Percentiles rank a stretch among this genome's conserved stretches.
These are phyloP conservation scores for Asterionellopsis glacialis DNA, from an alignment of 108 stramenopile genomes.

Conservation along the genomic window DNA sequence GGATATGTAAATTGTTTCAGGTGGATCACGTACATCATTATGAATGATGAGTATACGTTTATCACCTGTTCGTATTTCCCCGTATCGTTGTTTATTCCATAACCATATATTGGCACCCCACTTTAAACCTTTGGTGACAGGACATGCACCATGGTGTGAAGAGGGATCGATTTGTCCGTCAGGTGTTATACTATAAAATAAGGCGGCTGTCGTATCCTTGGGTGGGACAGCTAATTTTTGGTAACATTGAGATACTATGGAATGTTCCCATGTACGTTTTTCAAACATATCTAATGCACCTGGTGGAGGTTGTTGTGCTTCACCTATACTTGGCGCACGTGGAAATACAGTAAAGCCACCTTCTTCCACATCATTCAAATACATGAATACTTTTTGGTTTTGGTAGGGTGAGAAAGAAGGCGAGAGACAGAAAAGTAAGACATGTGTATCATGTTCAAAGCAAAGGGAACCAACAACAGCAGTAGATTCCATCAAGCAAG, in stretches of 20 bases:
- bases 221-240: constrained; percentile 1
- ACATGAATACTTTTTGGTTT: no score
- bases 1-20: no score
- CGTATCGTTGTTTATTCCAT: constrained; percentile 66
- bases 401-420: no score
- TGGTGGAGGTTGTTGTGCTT: no score
- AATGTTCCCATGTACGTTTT: background rate
- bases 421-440: no score
- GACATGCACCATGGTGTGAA: constrained; percentile 86
- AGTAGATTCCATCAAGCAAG: no score
- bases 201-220: constrained; percentile 13
- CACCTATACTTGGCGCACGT: no score
- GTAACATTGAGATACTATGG: background rate
- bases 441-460: no score
- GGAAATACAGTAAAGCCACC: no score
- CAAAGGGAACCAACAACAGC: no score
- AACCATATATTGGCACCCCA: constrained; percentile 94
- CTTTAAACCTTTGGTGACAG: constrained; percentile 77
- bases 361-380: no score
- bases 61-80: background rate
- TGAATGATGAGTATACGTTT: background rate
- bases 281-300: background rate
- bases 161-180: constrained; percentile 47
- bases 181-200: constrained; percentile 69
- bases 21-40: background rate